These are phyloP conservation scores for Pythium sukuiense DNA, from an alignment of 352 stramenopile species.

Conservation along the genomic window DNA sequence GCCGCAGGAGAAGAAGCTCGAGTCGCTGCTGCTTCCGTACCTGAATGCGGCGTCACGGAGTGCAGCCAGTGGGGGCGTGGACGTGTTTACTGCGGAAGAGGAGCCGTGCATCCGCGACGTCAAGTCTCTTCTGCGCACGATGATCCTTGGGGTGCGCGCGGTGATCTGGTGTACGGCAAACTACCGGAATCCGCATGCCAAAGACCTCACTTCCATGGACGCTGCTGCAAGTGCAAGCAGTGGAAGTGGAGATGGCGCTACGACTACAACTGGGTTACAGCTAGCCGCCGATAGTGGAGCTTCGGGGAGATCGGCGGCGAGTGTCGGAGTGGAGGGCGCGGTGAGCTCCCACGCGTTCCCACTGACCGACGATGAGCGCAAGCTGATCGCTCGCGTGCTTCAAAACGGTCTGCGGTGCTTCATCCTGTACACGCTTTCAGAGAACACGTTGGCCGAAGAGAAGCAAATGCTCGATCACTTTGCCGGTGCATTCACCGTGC, in stretches of 20 bases:
- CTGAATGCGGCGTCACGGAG: constrained; percentile 26
- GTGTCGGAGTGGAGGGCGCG: neutral
- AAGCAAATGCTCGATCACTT: constrained; percentile 98
- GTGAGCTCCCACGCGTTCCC: constrained; percentile 57
- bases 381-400: constrained; percentile 94
- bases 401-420: constrained; percentile 92
- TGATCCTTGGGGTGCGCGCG: constrained; percentile 97
- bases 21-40: constrained; percentile 58
- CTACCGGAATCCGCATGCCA: constrained; percentile 86
- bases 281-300: neutral
- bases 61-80: constrained; percentile 35
- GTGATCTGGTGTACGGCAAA: constrained; percentile 98
- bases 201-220: constrained; percentile 82
- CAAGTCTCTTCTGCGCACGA: constrained; percentile 93
- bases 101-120: constrained; percentile 87
- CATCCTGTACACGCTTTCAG: constrained; percentile 90
- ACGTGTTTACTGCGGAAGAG: constrained; percentile 47
- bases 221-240: constrained; percentile 31
- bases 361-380: constrained; percentile 92
- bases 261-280: neutral
- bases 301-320: neutral
- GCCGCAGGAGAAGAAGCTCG: constrained; percentile 74
- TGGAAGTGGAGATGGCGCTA: neutral
- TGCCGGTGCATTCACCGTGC: constrained; percentile 94
- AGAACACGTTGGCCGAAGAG: constrained; percentile 86